Evolutionary conservation across 495 filamentous ascomycete genomes (phyloP), one percentile per base, ranked within the genome.

Genomic region (Antarctomyces pellizariae): DNA sequence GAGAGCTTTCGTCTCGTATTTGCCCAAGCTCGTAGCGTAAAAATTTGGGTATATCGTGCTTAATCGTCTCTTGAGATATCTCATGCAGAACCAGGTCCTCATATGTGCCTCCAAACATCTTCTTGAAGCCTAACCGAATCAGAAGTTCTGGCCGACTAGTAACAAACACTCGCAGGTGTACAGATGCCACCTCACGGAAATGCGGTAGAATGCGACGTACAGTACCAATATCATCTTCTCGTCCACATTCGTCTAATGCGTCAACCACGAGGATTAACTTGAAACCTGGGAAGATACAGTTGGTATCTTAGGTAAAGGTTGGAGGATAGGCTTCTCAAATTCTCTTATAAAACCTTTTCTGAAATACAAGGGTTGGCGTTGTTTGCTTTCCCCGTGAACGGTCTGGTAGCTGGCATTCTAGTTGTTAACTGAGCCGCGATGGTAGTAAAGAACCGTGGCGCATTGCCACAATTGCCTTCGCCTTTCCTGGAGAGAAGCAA

Each of bases 401-500:
- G n/a, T 8, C 16, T 38, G 6, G 59, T n/a, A 7, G 6, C 4
- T 8, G 46, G 48, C 8, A 45, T 29, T 11, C 17, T 28, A 4
- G 26, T 30, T 4, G 47, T 36, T 4, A 66, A 36, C 30, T 66
- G 53, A 23, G 22, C 18, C 11, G 48, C 45, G 11, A 67, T 43
- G 4, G 53, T 59, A 4, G 57, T 36, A 22, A 66, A 49, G 31
- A 64, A 39, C 13, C 39, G 44, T 3, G 18, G 39, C 4, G 52
- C 52, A 15, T 39, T 48, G 4, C 45, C 48, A 24, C 47, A 42
- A 30, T 63, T 54, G 1, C 43, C 43, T 18, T 53, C 52, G 10
- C 53, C 53, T 36, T 47, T 49, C 21, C 54, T 57, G 38, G 65
- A 67, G 44, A 67, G 60, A 39, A 67, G 34, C 50, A 59, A 0